A percentile compares a stretch with the other conserved stretches of the same genome.
phyloP scores from a whole-genome alignment of 2,329 filamentous ascomycete species.

The Ilyonectria mors-panacis region DNA sequence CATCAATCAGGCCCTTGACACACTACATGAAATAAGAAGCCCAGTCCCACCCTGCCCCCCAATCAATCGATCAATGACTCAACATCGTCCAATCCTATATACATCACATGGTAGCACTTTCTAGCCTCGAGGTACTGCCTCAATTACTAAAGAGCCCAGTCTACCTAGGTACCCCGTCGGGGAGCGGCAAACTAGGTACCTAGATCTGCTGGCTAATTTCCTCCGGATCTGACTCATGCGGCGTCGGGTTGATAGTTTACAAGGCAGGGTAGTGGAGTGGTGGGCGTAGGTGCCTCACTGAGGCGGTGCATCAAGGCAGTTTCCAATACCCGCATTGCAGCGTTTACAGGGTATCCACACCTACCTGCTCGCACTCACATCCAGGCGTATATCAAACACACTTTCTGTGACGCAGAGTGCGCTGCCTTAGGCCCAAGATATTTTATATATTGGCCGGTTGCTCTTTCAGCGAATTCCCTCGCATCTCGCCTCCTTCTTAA shows the following conservation, averaged over 20 bases:
- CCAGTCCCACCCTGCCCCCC: not conserved
- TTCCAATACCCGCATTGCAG: slow-evolving; percentile 32
- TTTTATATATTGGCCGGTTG: slow-evolving; percentile 1
- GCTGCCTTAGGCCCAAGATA: not conserved
- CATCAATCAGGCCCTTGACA: not conserved
- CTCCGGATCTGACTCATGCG: slow-evolving; percentile 41
- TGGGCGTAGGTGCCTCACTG: slow-evolving; percentile 23
- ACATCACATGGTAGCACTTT: not conserved
- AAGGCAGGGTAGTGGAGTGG: not conserved
- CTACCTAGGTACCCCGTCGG: not conserved
- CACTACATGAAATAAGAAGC: not conserved
- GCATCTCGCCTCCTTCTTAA: not conserved
- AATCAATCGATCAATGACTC: slow-evolving; percentile 24
- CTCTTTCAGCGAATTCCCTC: not conserved
- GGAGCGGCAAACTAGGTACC: not conserved
- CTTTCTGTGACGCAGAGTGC: not conserved
- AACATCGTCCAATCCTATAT: not conserved
- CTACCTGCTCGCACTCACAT: not conserved
- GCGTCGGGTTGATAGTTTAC: slow-evolving; percentile 3
- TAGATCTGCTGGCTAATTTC: not conserved
- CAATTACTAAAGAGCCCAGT: not conserved
- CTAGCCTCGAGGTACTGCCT: not conserved
- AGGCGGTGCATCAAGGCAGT: slow-evolving; percentile 48
- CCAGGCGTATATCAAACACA: not conserved
- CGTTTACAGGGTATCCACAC: not conserved